phyloP scores from a whole-genome alignment of 2,329 filamentous ascomycete species.

The Colletotrichum coccodes region DNA sequence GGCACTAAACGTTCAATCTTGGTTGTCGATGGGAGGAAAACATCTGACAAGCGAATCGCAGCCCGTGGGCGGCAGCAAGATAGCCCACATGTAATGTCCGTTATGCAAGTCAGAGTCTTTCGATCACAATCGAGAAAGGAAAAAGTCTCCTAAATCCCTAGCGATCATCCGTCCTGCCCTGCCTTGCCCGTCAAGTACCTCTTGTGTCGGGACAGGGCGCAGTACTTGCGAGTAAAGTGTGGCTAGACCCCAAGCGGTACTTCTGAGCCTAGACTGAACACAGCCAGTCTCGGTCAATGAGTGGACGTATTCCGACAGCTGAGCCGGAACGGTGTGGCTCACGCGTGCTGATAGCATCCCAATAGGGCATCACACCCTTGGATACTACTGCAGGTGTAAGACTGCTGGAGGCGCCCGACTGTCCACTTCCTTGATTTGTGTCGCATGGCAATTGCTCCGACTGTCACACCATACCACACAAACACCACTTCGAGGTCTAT shows the following conservation, averaged over 20 bases:
- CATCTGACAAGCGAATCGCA: conserved; percentile 1
- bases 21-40: background rate
- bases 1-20: background rate
- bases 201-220: background rate
- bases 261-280: background rate
- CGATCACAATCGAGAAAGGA: background rate
- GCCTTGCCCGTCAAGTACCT: background rate
- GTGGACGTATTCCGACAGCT: background rate
- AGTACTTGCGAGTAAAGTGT: background rate
- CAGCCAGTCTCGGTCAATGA: background rate
- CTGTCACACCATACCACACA: background rate
- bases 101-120: background rate
- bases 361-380: conserved; percentile 11
- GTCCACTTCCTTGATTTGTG: conserved; percentile 24
- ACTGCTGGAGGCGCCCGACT: background rate
- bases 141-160: conserved; percentile 26
- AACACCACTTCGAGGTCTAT: background rate
- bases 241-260: background rate
- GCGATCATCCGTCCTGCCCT: conserved; percentile 11
- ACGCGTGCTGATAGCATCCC: background rate
- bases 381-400: background rate
- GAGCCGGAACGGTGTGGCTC: conserved; percentile 9
- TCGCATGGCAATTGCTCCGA: conserved; percentile 18
- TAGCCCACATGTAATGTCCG: background rate
- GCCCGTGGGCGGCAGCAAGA: background rate